phyloP scores from a whole-genome alignment of 1,139 yeast genomes.

The Taphrina communis region DNA sequence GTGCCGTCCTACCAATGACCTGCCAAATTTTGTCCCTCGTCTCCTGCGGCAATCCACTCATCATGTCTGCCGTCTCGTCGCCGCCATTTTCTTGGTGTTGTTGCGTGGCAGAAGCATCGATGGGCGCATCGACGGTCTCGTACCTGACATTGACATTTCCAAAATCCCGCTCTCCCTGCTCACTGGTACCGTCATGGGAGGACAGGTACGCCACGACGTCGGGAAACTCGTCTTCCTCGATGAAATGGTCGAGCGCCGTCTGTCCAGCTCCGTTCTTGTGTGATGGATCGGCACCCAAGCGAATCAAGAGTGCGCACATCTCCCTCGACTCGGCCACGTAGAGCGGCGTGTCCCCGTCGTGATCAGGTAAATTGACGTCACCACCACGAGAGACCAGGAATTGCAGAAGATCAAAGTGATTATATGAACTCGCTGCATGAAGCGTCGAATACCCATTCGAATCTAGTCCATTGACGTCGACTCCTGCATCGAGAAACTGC shows the following conservation, averaged over 20 bases:
- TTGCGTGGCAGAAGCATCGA: conserved; percentile 1
- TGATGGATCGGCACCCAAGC: conserved; percentile 47
- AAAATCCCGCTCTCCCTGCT: background rate
- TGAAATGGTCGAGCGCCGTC: conserved; percentile 31
- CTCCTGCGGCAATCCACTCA: conserved; percentile 28
- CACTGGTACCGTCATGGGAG: background rate
- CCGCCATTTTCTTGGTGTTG: background rate
- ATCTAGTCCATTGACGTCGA: conserved; percentile 36
- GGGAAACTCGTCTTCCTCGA: conserved; percentile 42
- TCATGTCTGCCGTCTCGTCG: conserved; percentile 12
- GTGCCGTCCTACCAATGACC: conserved; percentile 17
- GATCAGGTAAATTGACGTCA: conserved; percentile 77
- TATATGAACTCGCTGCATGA: conserved; percentile 42
- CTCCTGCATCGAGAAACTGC: conserved; percentile 36
- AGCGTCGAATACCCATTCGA: conserved; percentile 41
- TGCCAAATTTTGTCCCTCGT: conserved; percentile 18
- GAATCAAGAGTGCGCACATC: conserved; percentile 70
- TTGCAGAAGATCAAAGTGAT: conserved; percentile 70
- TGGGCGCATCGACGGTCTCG: conserved; percentile 12
- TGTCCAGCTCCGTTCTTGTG: conserved; percentile 37
- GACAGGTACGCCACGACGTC: conserved; percentile 40
- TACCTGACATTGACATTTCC: conserved; percentile 52
- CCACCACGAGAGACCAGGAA: conserved; percentile 70
- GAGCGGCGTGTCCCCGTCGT: conserved; percentile 93
- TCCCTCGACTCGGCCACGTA: conserved; percentile 81